Base-by-base conservation (phyloP, 805 yeast species). In the Teunomyces panamensis region DNA sequence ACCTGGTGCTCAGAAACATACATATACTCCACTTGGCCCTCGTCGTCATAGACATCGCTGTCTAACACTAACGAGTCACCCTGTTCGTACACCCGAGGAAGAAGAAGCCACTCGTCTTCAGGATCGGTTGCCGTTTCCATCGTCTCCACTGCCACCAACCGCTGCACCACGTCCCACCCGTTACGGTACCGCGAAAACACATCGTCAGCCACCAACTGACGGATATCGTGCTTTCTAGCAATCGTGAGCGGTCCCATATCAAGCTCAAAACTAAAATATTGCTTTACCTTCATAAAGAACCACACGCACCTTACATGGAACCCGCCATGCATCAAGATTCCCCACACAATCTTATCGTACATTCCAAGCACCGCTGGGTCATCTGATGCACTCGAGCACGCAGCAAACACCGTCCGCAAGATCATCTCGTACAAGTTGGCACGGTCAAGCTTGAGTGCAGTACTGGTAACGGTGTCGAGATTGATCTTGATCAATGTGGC, bases 241-340 rank as follows among this genome's bases (percentile, higher is more conserved):
- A 54, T 9, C 32, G 33, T 32, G 36, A 60, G 16, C 17, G 69
- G 58, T 10, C 66, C 57, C 45, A 45, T 49, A 49, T 63, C 64
- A 46, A 49, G 35, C 30, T 50, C 49, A 24, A 59, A 50, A 47
- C 45, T 49, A 36, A 52, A 68, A 43, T 62, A 68, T 44, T 65
- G 59, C 33, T 64, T 62, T 34, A 77, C 52, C 13, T 63, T 58
- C 45, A 63, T 64, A 52, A 78, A 76, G 37, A 76, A 68, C 73
- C 75, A 70, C 14, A 79, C 51, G 2, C 69, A 57, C 39, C 65
- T 69, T 8, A 76, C 24, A 48, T 74, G 77, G 26, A 71, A 56
- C 0, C 75, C 78, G 11, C 83, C 83, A 48, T 65, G 68, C 39
- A 78, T 51, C 6, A 75, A 34, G 7, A 78, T 49, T 0, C 76